Evolutionary conservation across 106 monocot genomes (phyloP).

Genomic region (Alisma plantagoaquatica): DNA sequence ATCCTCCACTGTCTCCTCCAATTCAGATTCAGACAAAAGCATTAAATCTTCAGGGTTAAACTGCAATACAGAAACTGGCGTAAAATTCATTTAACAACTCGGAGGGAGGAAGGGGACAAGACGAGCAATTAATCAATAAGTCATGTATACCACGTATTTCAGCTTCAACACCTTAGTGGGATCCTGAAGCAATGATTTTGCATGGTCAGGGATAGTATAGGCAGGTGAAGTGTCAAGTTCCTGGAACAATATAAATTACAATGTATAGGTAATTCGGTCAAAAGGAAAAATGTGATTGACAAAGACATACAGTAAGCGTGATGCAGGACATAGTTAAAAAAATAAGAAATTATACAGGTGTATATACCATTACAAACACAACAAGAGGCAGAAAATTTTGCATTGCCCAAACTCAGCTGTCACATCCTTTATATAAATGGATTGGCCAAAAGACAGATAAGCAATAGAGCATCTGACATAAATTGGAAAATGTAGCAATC

Average conservation of each 20-base stretch:
- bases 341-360: no score
- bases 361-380: no score
- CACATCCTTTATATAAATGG: no score
- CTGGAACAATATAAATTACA: conserved; percentile 21
- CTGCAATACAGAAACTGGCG: conserved; percentile 16
- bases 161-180: conserved; percentile 66
- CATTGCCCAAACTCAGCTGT: no score
- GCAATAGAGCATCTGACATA: no score
- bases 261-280: background rate
- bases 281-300: no score
- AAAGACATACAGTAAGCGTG: no score
- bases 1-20: conserved; percentile 81
- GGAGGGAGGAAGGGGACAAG: background rate
- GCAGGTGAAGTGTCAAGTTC: conserved; percentile 26
- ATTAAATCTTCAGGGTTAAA: conserved; percentile 45
- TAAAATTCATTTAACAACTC: no score
- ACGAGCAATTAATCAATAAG: background rate
- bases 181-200: conserved; percentile 50
- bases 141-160: conserved; percentile 65
- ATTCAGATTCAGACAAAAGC: conserved; percentile 35
- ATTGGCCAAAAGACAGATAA: no score
- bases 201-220: conserved; percentile 64
- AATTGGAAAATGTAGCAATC: no score
- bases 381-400: no score
- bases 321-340: no score